Evolutionary conservation across 805 yeast genomes (phyloP).

Genomic region (Wickerhamiella dianesei): DNA sequence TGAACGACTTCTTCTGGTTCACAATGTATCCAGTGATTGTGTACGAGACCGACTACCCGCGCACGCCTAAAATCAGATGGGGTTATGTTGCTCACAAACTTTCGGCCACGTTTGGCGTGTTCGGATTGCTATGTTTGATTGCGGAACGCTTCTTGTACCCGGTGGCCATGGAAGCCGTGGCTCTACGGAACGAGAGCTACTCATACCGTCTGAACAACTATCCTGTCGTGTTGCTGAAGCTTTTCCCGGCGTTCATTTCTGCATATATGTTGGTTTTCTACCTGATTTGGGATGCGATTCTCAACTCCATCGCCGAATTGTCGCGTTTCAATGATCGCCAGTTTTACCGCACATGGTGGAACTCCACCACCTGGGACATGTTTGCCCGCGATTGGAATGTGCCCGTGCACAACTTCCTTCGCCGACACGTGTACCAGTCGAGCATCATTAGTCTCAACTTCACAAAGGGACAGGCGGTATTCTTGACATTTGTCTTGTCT

Average conservation of each 20-base stretch:
- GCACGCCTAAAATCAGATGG: constrained; percentile 59
- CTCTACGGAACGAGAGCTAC: constrained; percentile 38
- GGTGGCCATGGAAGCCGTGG: constrained; percentile 44
- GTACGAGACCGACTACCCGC: constrained; percentile 64
- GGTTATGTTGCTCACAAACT: constrained; percentile 52
- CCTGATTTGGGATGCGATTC: constrained; percentile 88
- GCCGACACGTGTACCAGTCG: constrained; percentile 89
- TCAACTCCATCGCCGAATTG: constrained; percentile 81
- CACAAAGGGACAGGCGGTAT: constrained; percentile 53
- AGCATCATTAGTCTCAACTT: constrained; percentile 64
- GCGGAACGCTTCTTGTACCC: constrained; percentile 72
- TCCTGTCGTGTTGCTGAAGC: constrained; percentile 50
- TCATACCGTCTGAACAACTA: constrained; percentile 33
- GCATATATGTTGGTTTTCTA: constrained; percentile 70
- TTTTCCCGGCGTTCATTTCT: constrained; percentile 66
- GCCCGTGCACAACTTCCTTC: constrained; percentile 79
- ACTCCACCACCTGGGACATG: constrained; percentile 83
- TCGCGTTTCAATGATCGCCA: constrained; percentile 79
- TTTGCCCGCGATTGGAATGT: constrained; percentile 89
- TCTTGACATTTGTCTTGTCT: constrained; percentile 48
- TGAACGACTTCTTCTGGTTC: constrained; percentile 55
- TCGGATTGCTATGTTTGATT: constrained; percentile 63
- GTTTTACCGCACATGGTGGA: constrained; percentile 98
- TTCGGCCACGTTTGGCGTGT: constrained; percentile 75
- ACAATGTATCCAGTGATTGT: constrained; percentile 76